phyloP scores from a whole-genome alignment of 1,284 basidiomycete species.

The Rhodotorula sp. region DNA sequence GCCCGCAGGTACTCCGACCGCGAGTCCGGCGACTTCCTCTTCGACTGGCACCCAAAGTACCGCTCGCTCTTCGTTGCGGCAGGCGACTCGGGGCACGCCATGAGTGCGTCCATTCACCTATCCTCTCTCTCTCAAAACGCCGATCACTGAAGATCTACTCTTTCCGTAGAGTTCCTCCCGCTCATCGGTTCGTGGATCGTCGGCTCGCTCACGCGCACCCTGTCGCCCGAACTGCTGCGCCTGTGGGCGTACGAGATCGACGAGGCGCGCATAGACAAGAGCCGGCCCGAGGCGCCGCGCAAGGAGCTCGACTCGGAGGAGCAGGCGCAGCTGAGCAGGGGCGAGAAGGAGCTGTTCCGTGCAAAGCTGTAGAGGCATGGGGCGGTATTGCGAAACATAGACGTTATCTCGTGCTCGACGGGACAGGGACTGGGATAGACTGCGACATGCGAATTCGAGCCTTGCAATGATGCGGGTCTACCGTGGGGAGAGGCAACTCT shows the following conservation, averaged over 20 bases:
- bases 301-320: too few relatives aligned
- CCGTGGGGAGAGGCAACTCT: too few relatives aligned
- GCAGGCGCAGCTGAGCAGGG: too few relatives aligned
- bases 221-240: not conserved
- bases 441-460: too few relatives aligned
- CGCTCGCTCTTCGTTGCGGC: slow-evolving; percentile 30
- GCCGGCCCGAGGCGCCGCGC: slow-evolving; percentile 17
- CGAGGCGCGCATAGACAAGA: slow-evolving; percentile 29
- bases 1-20: slow-evolving; percentile 26
- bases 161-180: slow-evolving; percentile 23
- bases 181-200: slow-evolving; percentile 21
- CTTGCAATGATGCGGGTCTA: too few relatives aligned
- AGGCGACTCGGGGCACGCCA: slow-evolving; percentile 33
- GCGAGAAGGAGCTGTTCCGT: too few relatives aligned
- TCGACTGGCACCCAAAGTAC: slow-evolving; percentile 33
- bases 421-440: too few relatives aligned
- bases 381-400: too few relatives aligned
- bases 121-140: not conserved
- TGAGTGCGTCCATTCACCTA: slow-evolving; percentile 7
- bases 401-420: too few relatives aligned
- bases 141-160: too few relatives aligned
- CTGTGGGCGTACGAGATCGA: slow-evolving; percentile 27
- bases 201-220: not conserved
- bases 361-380: too few relatives aligned
- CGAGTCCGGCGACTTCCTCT: slow-evolving; percentile 32